These are phyloP conservation scores for Pharus latifolius DNA, from an alignment of 176 grass and related monocot species.

Conservation along the genomic window DNA sequence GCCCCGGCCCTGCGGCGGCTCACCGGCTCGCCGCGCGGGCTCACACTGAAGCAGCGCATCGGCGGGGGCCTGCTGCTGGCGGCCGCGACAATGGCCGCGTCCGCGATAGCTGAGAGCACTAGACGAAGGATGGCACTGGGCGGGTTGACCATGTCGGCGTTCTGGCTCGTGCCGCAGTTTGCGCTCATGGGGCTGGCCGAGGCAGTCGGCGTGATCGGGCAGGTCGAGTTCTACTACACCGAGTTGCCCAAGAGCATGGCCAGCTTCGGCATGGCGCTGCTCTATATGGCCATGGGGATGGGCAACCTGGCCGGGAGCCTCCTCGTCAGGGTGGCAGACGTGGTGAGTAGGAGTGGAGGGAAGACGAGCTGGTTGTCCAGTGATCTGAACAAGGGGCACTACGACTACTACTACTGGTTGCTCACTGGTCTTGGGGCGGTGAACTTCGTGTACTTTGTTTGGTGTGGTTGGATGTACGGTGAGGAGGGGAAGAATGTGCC, in stretches of 20 bases:
- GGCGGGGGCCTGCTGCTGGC: constrained; percentile 31
- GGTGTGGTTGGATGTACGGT: constrained; percentile 44
- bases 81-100: constrained; percentile 1
- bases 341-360: background rate
- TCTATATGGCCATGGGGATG: constrained; percentile 28
- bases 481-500: constrained; percentile 43
- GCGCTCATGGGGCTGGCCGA: constrained; percentile 43
- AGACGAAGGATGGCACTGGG: constrained; percentile 16
- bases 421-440: constrained; percentile 8
- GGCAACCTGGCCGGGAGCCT: constrained; percentile 24
- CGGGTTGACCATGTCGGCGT: constrained; percentile 23
- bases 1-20: constrained; percentile 19
- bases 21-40: constrained; percentile 36
- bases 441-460: constrained; percentile 32
- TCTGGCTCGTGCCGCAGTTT: constrained; percentile 61
- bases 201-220: constrained; percentile 46
- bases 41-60: constrained; percentile 50
- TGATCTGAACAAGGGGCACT: constrained; percentile 34
- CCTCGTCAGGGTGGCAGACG: constrained; percentile 20
- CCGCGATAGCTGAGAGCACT: constrained; percentile 11
- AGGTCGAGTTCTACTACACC: constrained; percentile 65
- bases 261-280: constrained; percentile 51
- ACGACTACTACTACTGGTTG: constrained; percentile 62
- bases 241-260: constrained; percentile 53
- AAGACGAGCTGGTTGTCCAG: constrained; percentile 27